Base-by-base conservation (phyloP, 2,329 filamentous ascomycete genomes). In the Cladosporium sp. region DNA sequence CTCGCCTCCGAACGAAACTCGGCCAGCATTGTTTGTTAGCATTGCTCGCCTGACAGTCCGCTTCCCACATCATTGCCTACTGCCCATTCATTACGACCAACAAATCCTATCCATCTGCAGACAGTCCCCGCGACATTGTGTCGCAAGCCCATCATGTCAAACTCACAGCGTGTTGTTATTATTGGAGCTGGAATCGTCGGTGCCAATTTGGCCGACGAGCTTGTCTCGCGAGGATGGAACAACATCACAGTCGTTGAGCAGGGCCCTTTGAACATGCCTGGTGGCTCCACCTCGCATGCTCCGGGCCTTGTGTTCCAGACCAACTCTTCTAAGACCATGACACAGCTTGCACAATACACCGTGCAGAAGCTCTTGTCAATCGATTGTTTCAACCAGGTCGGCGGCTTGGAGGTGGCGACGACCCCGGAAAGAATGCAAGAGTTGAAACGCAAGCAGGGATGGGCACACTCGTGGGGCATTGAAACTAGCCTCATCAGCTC, bases 101-200 rank as follows among this genome's bases (percentile, higher is more conserved):
- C 22, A 27, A 27, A 27, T 4, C n/a, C 22, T 27, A 27, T 27
- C 22, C 22, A 9, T 27, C 22, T 9, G 4, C 22, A 27, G 4
- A n/a, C 32, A n/a, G 15, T 15, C 8, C 32, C 11, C 32, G 15
- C 32, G 32, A 17, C 32, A 36, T 36, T 15, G 11, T n/a, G 15
- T 17, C 12, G 13, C 32, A 30, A 40, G 17, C 36, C 44, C 45
- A 41, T 3, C 24, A 48, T 48, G 45, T 24, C 45, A 32, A 41
- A 36, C 13, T 48, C 45, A 34, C 45, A 41, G 37, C 37, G 45
- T 2, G 76, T 83, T 54, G 76, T 82, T 52, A 80, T 83, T 54
- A 80, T 82, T 53, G 82, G 82, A 32, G 82, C 82, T 44, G 82
- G 82, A 42, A 84, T 85, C 51, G 82, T 85, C 52, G 82, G 82